Conservation (phyloP, 495 filamentous ascomycete genomes). For the Friedmanniomyces simplex region DNA sequence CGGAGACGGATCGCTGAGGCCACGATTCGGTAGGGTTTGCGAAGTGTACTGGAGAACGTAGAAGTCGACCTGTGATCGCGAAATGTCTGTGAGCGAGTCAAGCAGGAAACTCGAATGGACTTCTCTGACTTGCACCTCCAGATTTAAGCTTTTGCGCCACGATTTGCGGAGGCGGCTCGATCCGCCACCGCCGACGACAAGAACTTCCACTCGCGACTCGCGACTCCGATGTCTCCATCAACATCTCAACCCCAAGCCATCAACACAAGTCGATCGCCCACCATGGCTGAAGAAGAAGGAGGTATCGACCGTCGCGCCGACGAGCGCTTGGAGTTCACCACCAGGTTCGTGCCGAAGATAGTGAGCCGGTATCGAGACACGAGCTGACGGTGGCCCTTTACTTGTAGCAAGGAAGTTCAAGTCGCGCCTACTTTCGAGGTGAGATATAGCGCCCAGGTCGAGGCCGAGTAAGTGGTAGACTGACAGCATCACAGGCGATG, state of each 20-base stretch:
- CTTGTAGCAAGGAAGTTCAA: conserved; percentile 79
- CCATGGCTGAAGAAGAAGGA: conserved; percentile 66
- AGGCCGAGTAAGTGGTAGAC: background rate
- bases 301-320: conserved; percentile 82
- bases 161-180: conserved; percentile 9
- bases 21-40: too few species aligned
- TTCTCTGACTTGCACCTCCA: background rate
- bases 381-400: background rate
- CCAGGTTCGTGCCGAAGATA: conserved; percentile 26
- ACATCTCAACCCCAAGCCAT: background rate
- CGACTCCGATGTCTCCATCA: background rate
- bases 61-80: background rate
- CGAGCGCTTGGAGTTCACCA: conserved; percentile 95
- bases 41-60: too few species aligned
- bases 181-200: background rate
- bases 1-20: too few species aligned
- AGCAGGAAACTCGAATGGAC: background rate
- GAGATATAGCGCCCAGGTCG: background rate
- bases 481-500: conserved; percentile 36
- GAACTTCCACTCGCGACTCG: background rate
- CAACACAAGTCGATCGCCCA: conserved; percentile 2
- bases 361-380: background rate
- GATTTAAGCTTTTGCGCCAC: conserved; percentile 3
- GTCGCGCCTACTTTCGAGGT: conserved; percentile 52
- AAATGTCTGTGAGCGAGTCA: background rate